Evolutionary conservation across 805 yeast genomes (phyloP), one percentile per base, ranked within the genome.

Genomic region (Wickerhamomyces tratensis): DNA sequence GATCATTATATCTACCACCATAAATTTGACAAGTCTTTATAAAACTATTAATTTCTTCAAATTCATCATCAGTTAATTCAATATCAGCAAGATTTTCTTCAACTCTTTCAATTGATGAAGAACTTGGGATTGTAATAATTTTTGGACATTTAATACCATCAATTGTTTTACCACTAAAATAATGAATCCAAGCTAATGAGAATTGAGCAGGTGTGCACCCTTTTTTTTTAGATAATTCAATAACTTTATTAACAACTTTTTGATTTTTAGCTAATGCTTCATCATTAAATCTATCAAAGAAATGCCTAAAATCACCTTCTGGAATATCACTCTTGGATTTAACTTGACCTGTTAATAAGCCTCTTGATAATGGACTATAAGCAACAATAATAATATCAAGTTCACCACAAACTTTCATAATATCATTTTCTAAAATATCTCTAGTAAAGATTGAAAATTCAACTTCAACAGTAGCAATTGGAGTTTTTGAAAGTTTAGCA

Each of bases 281-380:
- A 36, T 68, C 72, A 15, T 63, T 58, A 64, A 84, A 85, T 52
- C 81, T 71, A 41, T 79, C 88, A 38, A 77, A 52, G 26, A 41
- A 43, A 13, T 45, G 47, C 49, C 86, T 68, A 42, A 77, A 44
- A 53, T 83, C 91, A 37, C 74, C 80, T 37, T 65, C 65, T 12
- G 79, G 74, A 34, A 82, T 53, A 42, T 76, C 79, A 0, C 59
- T 52, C 20, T 62, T 51, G 6, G 71, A 60, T 26, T 62, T 76
- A 41, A 79, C 61, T 33, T 54, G 47, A 43, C 93, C 95, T 4
- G 91, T 79, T 42, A 88, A 68, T 46, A 81, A 65, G 1, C 96
- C 96, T 53, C 85, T 72, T 9, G 88, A 82, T 43, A 88, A 68
- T 30, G 96, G 96, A 30, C 95, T 82, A 62, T 88, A 88, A 26